phyloP scores from a whole-genome alignment of 495 filamentous ascomycete species.

The Podospora bellae-mahoneyi region DNA sequence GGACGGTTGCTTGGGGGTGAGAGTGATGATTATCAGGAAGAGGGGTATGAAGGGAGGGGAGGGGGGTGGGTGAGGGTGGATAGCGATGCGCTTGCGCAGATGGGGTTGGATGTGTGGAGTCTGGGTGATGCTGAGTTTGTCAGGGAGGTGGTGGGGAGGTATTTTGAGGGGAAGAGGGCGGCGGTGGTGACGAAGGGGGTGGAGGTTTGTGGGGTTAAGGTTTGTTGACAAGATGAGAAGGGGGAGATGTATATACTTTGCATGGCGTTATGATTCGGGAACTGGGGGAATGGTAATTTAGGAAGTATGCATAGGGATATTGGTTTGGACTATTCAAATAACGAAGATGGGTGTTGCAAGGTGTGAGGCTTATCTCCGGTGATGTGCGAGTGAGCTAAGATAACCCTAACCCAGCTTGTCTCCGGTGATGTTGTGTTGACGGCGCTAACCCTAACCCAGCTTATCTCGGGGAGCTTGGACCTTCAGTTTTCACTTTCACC shows the following conservation, averaged over 20 bases:
- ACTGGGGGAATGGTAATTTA: background rate
- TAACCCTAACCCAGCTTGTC: background rate
- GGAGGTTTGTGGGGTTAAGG: constrained; percentile 75
- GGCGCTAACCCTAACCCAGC: too few species aligned
- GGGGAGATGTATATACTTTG: background rate
- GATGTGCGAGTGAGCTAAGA: background rate
- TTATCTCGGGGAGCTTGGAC: too few species aligned
- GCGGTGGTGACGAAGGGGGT: constrained; percentile 68
- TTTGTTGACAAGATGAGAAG: constrained; percentile 50
- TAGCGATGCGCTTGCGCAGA: constrained; percentile 67
- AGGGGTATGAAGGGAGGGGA: constrained; percentile 25
- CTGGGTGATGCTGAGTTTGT: constrained; percentile 70
- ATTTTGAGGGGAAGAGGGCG: constrained; percentile 64
- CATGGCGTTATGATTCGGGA: background rate
- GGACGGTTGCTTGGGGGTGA: constrained; percentile 23
- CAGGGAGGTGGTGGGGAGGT: constrained; percentile 60
- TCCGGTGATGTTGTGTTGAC: too few species aligned
- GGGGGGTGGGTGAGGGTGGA: constrained; percentile 53
- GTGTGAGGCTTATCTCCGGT: background rate
- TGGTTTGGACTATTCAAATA: background rate
- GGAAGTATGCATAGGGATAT: background rate
- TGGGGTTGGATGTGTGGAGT: constrained; percentile 90
- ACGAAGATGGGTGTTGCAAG: background rate
- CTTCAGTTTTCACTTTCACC: background rate
- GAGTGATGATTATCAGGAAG: background rate